Evolutionary conservation across 2,329 filamentous ascomycete genomes (phyloP).

Genomic region (Boeremia lycopersici): DNA sequence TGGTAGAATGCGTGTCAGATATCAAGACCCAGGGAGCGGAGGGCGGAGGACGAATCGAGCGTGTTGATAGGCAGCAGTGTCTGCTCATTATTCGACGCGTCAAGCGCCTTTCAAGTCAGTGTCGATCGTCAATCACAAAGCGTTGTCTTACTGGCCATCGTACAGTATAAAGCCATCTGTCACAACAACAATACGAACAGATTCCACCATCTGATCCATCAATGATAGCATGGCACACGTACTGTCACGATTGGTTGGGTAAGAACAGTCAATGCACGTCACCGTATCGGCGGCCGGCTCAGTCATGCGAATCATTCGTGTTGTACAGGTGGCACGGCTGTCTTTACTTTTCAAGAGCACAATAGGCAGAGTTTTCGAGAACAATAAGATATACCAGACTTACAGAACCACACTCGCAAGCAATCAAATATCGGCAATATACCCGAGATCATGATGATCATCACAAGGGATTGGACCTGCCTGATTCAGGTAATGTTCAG

Average conservation of each 20-base stretch:
- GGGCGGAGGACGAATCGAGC: constrained; percentile 1
- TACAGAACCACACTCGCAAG: neutral
- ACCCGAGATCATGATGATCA: constrained; percentile 1
- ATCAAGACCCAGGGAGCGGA: constrained; percentile 1
- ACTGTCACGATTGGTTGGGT: neutral
- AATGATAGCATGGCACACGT: neutral
- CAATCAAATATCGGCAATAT: neutral
- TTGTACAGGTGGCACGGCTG: constrained; percentile 1
- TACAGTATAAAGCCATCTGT: constrained; percentile 1
- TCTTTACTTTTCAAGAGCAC: constrained; percentile 2
- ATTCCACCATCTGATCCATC: constrained; percentile 3
- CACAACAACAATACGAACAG: constrained; percentile 10
- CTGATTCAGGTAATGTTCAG: constrained; percentile 6
- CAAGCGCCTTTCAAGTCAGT: neutral
- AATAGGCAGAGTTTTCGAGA: constrained; percentile 4
- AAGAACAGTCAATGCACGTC: neutral
- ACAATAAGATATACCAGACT: constrained; percentile 5
- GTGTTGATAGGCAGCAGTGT: constrained; percentile 1
- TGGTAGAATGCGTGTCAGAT: constrained; percentile 11
- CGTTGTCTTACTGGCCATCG: neutral
- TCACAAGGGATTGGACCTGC: neutral
- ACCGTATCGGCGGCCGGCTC: neutral
- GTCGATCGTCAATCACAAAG: constrained; percentile 2
- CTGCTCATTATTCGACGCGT: constrained; percentile 3
- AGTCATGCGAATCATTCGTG: neutral